These are phyloP conservation scores for Fusarium sp. DNA, from an alignment of 2,329 filamentous ascomycete genomes.

Conservation along the genomic window DNA sequence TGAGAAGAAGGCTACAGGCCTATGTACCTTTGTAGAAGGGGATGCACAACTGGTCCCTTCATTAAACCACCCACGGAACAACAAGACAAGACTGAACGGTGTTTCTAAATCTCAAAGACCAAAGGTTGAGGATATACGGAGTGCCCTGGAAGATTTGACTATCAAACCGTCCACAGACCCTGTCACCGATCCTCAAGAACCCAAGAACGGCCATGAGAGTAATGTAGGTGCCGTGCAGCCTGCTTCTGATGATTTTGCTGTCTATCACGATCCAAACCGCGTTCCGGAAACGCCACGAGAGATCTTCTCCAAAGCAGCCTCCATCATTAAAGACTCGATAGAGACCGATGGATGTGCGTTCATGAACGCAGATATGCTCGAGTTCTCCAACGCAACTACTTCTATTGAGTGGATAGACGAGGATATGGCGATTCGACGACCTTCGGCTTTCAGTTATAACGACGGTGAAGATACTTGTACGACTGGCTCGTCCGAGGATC, in stretches of 20 bases:
- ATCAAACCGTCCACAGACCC: not conserved
- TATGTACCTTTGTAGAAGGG: constrained; percentile 54
- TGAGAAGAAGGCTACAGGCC: constrained; percentile 54
- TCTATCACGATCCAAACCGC: not conserved
- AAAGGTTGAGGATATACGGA: constrained; percentile 1
- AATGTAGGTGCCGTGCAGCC: not conserved
- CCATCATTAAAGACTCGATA: constrained; percentile 57
- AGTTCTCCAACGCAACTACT: constrained; percentile 20
- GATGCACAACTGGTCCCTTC: constrained; percentile 22
- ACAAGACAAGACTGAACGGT: not conserved
- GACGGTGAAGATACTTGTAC: constrained; percentile 27
- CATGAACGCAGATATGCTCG: constrained; percentile 52
- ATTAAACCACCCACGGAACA: not conserved
- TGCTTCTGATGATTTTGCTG: not conserved
- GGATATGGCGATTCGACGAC: constrained; percentile 13
- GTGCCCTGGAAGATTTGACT: not conserved
- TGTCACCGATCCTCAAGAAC: not conserved
- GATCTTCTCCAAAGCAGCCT: constrained; percentile 59
- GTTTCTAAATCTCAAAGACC: constrained; percentile 15
- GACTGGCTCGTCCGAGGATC: constrained; percentile 25
- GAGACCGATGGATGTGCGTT: constrained; percentile 55
- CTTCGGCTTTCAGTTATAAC: constrained; percentile 17
- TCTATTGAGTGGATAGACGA: constrained; percentile 29
- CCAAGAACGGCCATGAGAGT: not conserved
- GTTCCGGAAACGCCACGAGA: constrained; percentile 9